Evolutionary conservation across 208 protist species (phyloP).

Genomic region (Leishmania arabica): DNA sequence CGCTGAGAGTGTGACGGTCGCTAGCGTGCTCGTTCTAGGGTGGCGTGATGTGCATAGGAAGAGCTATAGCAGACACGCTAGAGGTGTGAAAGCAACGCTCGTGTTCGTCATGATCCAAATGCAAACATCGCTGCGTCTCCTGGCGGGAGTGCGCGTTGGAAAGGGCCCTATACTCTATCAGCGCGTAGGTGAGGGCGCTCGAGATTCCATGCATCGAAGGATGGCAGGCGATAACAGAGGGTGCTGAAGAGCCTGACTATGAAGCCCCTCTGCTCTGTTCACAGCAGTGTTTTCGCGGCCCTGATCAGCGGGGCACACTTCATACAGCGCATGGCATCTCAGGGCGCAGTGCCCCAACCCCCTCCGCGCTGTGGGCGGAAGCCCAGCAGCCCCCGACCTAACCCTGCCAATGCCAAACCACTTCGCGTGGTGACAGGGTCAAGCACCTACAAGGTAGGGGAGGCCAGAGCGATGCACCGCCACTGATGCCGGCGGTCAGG

Average conservation of each 20-base stretch:
- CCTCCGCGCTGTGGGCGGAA: neutral
- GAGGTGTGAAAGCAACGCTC: neutral
- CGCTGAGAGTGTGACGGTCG: slow-evolving; percentile 39
- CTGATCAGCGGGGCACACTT: neutral
- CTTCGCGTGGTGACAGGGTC: neutral
- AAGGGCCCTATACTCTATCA: slow-evolving; percentile 4
- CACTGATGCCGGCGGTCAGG: neutral
- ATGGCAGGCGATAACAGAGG: neutral
- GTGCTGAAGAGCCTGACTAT: neutral
- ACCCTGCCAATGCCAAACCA: neutral
- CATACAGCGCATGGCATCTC: neutral
- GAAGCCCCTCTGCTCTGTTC: neutral
- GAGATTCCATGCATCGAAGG: neutral
- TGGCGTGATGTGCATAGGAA: slow-evolving; percentile 3
- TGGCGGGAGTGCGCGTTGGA: neutral
- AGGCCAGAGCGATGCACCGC: neutral
- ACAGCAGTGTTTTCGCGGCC: neutral
- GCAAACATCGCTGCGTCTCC: slow-evolving; percentile 14
- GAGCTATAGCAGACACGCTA: neutral
- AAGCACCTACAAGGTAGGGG: neutral
- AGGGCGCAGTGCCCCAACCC: neutral
- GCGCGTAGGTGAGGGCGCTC: neutral
- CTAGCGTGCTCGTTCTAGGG: slow-evolving; percentile 37
- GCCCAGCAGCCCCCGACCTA: neutral
- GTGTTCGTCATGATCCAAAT: slow-evolving; percentile 9